Evolutionary conservation across 148 eudicot species (phyloP), one percentile per base, ranked within the genome.

Genomic region (Cornus suecica): DNA sequence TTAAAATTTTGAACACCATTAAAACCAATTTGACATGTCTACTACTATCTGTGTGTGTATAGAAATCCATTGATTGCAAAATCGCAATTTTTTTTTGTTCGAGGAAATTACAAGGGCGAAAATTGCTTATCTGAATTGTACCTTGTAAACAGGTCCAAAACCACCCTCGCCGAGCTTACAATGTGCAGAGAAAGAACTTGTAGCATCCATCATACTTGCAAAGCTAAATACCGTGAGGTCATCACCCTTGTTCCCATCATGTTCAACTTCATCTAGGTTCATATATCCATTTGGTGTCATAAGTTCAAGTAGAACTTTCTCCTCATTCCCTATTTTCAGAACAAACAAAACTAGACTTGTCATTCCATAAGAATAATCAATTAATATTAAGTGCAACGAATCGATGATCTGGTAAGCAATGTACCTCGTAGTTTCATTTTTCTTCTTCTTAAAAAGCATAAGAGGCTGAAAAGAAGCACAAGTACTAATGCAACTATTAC

Each of bases 1-100:
- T 67, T 71, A n/a, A 80, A 31, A 69, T 80, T 31, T 80, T 76
- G 66, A 80, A 80, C 79, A 76, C 83, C 28, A 72, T 73, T 52
- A 80, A 0, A n/a, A 23, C 29, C 29, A 52, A 45, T 8, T n/a
- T 0, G 7, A 58, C 64, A 27, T 3, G 18, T 60, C 24, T 11
- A 62, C 22, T 23, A 13, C 14, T 23, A 28, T 10, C 4, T 41
- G 45, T 41, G 4, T 41, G 4, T 41, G 45, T 4, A 41, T 9
- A 41, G 9, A 9, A 41, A 9, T 41, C 45, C 45, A 41, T 9
- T 41, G 45, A 41, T 41, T 41, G 45, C 45, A 4, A 41, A 4
- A 4, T 41, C 9, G 4, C 4, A 4, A 9, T 9, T 41, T 41
- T 41, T 9, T 4, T 41, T 41, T 41, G 45, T 41, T 41, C 45